Evolutionary conservation across 2,329 filamentous ascomycete genomes (phyloP), one percentile per base, ranked within the genome.

Genomic region (Neopestalotiopsis sp.): DNA sequence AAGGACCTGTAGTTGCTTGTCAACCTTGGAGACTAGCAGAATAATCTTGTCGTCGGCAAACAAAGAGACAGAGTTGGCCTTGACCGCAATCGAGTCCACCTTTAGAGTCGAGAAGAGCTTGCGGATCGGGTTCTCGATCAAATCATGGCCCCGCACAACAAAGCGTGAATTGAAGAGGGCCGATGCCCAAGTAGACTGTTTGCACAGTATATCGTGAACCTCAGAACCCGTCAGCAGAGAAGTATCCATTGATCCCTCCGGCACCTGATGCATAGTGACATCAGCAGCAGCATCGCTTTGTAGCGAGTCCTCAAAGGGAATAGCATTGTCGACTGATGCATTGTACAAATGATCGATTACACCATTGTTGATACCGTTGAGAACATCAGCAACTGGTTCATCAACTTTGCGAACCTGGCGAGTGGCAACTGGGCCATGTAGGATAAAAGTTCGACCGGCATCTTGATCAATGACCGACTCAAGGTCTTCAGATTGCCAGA

Each of bases 1-100:
- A 78, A 92, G 94, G 79, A 98, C 88, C 28, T 90, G 82, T 71
- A 98, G 95, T 83, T 97, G 90, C 70, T 91, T 87, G 69, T 89
- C 88, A 57, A 86, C 86, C 66, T 94, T 82, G 81, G 91, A 92
- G 73, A 95, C 90, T 78, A 97, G 92, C 63, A 97, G 89, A 10
- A 95, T 95, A 14, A 69, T 12, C 12, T 57, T 49, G 76, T 92
- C 92, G 9, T 84, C 89, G 81, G 92, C 49, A 28, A 63, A 69
- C 3, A 70, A 17, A 20, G 62, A 58, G n/a, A 76, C 42, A 45
- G 71, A 70, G 7, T 67, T 67, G 3, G 71, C 62, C 5, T 40
- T 63, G 5, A 71, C 65, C 1, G 67, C 70, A 65, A 72, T 71
- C 5, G 74, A 65, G 20, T 71, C 72, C 17, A 66, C 42, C 4